Evolutionary conservation across 257 asterid genomes (phyloP), one percentile per base, ranked within the genome.

Genomic region (Nicotiana noctiflora): DNA sequence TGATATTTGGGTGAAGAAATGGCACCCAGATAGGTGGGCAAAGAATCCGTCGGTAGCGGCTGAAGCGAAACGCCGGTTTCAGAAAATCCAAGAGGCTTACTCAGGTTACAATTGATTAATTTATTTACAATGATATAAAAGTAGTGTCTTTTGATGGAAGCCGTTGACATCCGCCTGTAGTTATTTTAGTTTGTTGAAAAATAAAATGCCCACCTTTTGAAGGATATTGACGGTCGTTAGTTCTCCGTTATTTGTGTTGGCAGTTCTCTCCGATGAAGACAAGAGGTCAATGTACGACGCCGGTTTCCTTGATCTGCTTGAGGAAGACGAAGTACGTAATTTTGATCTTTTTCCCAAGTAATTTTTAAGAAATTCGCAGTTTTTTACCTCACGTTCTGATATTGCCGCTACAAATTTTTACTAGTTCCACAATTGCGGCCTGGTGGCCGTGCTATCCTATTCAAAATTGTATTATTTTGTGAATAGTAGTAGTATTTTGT

Each of bases 251-350:
- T 68, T 64, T 74, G 29, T 83, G 74, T 82, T 85, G 80, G 82
- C 90, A 93, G 98, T 93, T 23, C 86, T 94, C 70, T 94, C 98
- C 21, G 97, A 94, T 75, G 82, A 89, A 83, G 97, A 87, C 84
- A 93, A 90, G 94, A 90, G 97, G 80, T 89, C 98, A 86, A 88
- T 94, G 91, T 93, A 94, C 87, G 98, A 93, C 82, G 95, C 95
- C 29, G 98, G 98, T 32, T 92, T 93, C 82, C 96, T 94, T 23
- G 93, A 92, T 86, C 90, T 94, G 81, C 84, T 93, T 32, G 98
- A 93, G 40, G 93, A 90, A 83, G 98, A 93, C 29, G 98, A 93
- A 90, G 98, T 90, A 85, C 85, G 92, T 79, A 29, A 15, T 25
- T 13, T 25, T 29, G 86, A 81, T 90, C 44, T 59, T 32, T 17